These are phyloP conservation scores for Phyllostachys edulis DNA, from an alignment of 176 grass and related monocot genomes.

Conservation along the genomic window DNA sequence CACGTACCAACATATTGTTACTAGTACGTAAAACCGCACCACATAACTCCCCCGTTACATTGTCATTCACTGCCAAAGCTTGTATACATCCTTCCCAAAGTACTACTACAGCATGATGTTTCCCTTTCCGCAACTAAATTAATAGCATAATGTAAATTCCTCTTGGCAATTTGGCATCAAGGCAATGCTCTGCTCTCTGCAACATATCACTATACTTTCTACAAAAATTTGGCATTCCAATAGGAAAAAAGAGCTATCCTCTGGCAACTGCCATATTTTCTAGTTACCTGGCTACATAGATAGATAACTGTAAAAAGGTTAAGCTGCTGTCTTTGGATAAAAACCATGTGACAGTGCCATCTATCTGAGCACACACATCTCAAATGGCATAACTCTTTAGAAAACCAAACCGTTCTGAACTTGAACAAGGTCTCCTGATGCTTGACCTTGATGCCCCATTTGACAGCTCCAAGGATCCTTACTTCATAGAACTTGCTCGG, in stretches of 20 bases:
- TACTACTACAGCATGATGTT: background rate
- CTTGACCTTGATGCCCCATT: background rate
- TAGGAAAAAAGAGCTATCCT: background rate
- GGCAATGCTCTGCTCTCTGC: background rate
- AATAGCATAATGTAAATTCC: background rate
- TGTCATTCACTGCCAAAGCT: background rate
- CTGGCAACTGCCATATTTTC: background rate
- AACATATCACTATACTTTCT: background rate
- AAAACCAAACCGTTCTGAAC: conserved; percentile 44
- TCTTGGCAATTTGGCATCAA: background rate
- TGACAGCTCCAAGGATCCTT: conserved; percentile 5
- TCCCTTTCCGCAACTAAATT: background rate
- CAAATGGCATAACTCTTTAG: conserved; percentile 35
- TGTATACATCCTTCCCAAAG: background rate
- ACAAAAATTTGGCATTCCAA: conserved; percentile 27
- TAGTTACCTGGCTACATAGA: conserved; percentile 3
- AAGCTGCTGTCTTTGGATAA: conserved; percentile 12
- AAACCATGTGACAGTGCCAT: conserved; percentile 30
- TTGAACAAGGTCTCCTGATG: conserved; percentile 13
- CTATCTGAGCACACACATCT: conserved; percentile 16
- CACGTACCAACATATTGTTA: background rate
- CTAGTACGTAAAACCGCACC: background rate
- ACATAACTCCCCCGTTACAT: background rate
- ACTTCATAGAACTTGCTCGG: conserved; percentile 43
- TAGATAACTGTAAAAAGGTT: conserved; percentile 2